A percentile compares a stretch with the other conserved stretches of the same genome.
These are phyloP conservation scores for Lophiostoma macrostomum DNA, from an alignment of 495 filamentous ascomycete genomes.

Conservation along the genomic window DNA sequence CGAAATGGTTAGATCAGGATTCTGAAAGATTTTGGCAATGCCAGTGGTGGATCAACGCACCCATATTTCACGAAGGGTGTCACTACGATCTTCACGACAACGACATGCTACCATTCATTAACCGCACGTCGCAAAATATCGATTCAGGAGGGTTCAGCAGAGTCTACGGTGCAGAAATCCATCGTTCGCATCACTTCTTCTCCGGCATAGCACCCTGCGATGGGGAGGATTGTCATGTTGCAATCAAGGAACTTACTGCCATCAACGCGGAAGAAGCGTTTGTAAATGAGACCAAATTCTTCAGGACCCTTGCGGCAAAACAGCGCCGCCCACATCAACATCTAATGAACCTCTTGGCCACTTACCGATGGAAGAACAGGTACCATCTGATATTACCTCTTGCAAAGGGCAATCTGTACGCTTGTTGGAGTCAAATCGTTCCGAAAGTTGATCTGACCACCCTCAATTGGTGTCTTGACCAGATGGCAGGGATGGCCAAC, in stretches of 20 bases:
- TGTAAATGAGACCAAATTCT: background rate
- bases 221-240: background rate
- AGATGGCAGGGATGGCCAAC: background rate
- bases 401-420: background rate
- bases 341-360: slow-evolving; percentile 1
- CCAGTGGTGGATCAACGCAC: slow-evolving; percentile 3
- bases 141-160: background rate
- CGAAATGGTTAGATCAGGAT: background rate
- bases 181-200: slow-evolving; percentile 1
- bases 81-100: background rate
- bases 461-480: background rate
- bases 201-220: background rate
- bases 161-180: slow-evolving; percentile 1
- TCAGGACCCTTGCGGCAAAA: background rate
- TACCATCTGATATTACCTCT: background rate
- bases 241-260: background rate
- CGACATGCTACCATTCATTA: background rate
- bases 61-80: background rate
- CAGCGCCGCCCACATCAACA: background rate
- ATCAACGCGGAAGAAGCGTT: background rate
- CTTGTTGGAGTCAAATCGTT: background rate
- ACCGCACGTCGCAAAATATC: background rate
- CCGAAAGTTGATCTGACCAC: background rate
- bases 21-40: background rate
- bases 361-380: background rate